Percentiles rank a stretch among this genome's conserved stretches.
Evolutionary conservation across 2,329 filamentous ascomycete genomes (phyloP).

Genomic region (Pseudogymnoascus sp.): DNA sequence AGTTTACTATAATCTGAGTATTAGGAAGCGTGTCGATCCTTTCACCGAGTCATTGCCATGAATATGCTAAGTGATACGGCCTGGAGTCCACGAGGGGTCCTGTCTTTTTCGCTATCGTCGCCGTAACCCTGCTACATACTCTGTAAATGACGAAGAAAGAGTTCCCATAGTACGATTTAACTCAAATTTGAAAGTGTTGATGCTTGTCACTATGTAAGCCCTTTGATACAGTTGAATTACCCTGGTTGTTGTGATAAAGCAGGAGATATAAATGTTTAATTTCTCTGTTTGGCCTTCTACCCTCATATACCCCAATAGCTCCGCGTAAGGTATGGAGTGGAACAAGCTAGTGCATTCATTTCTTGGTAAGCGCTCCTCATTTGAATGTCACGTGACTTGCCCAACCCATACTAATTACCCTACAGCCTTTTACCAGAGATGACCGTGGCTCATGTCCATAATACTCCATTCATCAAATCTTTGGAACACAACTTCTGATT

Average conservation of each 20-base stretch:
- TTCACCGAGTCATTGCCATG: background rate
- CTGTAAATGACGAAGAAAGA: background rate
- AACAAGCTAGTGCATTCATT: conserved; percentile 32
- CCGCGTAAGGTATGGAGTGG: conserved; percentile 24
- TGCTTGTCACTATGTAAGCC: background rate
- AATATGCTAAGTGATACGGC: background rate
- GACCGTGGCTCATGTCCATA: conserved; percentile 38
- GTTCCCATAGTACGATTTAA: background rate
- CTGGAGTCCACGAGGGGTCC: background rate
- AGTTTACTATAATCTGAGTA: background rate
- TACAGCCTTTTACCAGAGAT: conserved; percentile 32
- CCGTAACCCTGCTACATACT: background rate
- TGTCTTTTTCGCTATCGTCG: background rate
- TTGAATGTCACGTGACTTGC: background rate
- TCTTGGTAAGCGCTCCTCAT: conserved; percentile 23
- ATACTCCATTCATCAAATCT: conserved; percentile 46
- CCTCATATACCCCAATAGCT: background rate
- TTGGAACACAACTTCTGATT: conserved; percentile 34
- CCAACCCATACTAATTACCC: conserved; percentile 14
- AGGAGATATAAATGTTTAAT: background rate
- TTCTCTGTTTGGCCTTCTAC: background rate
- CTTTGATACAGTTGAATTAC: background rate
- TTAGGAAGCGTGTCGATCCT: background rate
- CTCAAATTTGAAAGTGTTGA: background rate
- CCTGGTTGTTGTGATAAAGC: background rate